These are phyloP conservation scores for Ceratocystiopsis sp. DNA, from an alignment of 2,329 filamentous ascomycete genomes.

Conservation along the genomic window DNA sequence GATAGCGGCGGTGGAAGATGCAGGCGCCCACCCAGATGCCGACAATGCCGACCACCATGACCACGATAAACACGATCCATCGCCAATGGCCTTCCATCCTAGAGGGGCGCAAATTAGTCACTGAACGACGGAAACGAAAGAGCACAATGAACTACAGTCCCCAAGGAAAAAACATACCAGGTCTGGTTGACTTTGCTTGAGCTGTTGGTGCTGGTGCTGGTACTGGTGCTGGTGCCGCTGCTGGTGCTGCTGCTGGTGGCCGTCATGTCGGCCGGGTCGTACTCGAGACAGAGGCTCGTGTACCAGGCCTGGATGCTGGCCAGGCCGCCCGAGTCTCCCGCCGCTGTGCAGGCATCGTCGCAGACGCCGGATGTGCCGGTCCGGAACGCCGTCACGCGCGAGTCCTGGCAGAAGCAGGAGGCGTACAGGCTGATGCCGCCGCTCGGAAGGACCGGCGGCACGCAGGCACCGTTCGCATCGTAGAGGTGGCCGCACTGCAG, in stretches of 20 bases:
- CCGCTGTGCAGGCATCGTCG: slow-evolving; percentile 35
- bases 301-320: slow-evolving; percentile 54
- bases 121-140: background rate
- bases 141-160: background rate
- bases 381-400: slow-evolving; percentile 40
- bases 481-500: slow-evolving; percentile 40
- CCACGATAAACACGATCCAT: slow-evolving; percentile 69
- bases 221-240: background rate
- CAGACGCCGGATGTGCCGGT: slow-evolving; percentile 43
- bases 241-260: slow-evolving; percentile 1
- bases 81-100: slow-evolving; percentile 57
- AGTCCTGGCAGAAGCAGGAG: slow-evolving; percentile 57
- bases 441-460: slow-evolving; percentile 35
- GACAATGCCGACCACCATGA: slow-evolving; percentile 53
- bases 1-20: slow-evolving; percentile 56
- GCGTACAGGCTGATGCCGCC: slow-evolving; percentile 37
- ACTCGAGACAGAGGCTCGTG: slow-evolving; percentile 41
- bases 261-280: slow-evolving; percentile 19
- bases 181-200: slow-evolving; percentile 4
- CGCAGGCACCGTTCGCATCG: slow-evolving; percentile 56
- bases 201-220: background rate
- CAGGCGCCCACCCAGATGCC: slow-evolving; percentile 50
- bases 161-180: background rate
- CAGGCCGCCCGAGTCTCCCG: slow-evolving; percentile 29
- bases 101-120: background rate